phyloP scores from a whole-genome alignment of 2,329 filamentous ascomycete species.

The Ascocoryne sarcoides region DNA sequence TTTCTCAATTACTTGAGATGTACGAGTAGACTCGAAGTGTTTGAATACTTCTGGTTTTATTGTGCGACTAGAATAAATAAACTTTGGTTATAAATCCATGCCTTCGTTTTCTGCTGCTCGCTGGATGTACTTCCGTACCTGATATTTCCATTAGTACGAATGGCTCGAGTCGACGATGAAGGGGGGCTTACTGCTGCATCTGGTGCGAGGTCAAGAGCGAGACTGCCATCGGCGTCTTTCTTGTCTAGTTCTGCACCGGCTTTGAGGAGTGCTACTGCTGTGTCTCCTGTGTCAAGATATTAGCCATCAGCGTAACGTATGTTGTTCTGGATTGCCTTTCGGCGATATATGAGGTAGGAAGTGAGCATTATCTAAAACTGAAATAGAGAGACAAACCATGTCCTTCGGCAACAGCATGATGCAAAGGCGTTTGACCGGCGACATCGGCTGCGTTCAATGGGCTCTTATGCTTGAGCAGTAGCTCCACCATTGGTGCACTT shows the following conservation, averaged over 20 bases:
- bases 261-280: conserved; percentile 73
- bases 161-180: too few species aligned
- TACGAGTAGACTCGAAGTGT: too few species aligned
- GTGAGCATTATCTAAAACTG: neutral
- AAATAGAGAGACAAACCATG: conserved; percentile 41
- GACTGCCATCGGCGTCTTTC: conserved; percentile 59
- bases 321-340: too few species aligned
- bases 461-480: conserved; percentile 68
- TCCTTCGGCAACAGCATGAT: conserved; percentile 75
- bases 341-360: neutral
- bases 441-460: conserved; percentile 77
- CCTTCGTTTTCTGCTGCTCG: conserved; percentile 77
- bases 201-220: conserved; percentile 76
- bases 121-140: conserved; percentile 70
- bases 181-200: conserved; percentile 70
- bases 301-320: neutral
- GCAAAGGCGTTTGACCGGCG: conserved; percentile 78
- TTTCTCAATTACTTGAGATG: too few species aligned
- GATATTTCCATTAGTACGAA: too few species aligned
- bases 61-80: too few species aligned
- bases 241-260: conserved; percentile 77
- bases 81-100: too few species aligned
- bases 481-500: conserved; percentile 74
- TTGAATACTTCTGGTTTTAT: too few species aligned
- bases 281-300: conserved; percentile 48